Evolutionary conservation across 1,139 yeast species (phyloP), one percentile per base, ranked within the genome.

Genomic region (Geotrichum fermentans): DNA sequence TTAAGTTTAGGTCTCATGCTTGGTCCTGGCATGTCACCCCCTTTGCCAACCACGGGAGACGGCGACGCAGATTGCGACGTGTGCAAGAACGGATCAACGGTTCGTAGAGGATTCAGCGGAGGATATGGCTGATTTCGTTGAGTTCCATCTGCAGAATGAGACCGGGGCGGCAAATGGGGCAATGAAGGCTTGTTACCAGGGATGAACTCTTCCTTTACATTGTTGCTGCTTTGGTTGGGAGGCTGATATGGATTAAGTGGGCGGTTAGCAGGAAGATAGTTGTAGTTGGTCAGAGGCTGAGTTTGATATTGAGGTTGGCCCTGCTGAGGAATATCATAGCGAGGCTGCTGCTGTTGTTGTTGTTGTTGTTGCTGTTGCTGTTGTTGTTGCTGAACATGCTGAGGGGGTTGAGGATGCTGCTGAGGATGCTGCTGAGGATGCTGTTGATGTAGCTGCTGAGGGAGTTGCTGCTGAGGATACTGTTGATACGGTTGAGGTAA

Each of bases 1-100:
- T 67, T 70, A 29, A 70, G 61, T 48, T 68, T 67, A 8, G 73
- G 73, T 40, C 73, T 57, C 56, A 58, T 52, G 43, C 37, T 26
- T 30, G 45, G 29, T 36, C 18, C 45, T 11, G 51, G 34, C 11
- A 39, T 24, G 28, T 6, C n/a, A 10, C 40, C 37, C 6, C 18
- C 38, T 35, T 40, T 46, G 28, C 41, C 45, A n/a, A 34, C 36
- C 6, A 41, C 37, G 2, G 49, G 49, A 2, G 49, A 46, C 20
- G 49, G 49, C 5, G 47, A 30, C 4, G 42, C 38, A n/a, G 49
- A 41, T 4, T 40, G 29, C 18, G 43, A 22, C 17, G 40, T 21
- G 30, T 46, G 22, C 5, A 36, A 14, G 20, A 40, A 46, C 18
- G 34, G 49, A 13, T 45, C 43, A 24, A 41, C 28, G 22, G 48